phyloP scores from a whole-genome alignment of 345 rosid genomes.

The Arabis alpina region DNA sequence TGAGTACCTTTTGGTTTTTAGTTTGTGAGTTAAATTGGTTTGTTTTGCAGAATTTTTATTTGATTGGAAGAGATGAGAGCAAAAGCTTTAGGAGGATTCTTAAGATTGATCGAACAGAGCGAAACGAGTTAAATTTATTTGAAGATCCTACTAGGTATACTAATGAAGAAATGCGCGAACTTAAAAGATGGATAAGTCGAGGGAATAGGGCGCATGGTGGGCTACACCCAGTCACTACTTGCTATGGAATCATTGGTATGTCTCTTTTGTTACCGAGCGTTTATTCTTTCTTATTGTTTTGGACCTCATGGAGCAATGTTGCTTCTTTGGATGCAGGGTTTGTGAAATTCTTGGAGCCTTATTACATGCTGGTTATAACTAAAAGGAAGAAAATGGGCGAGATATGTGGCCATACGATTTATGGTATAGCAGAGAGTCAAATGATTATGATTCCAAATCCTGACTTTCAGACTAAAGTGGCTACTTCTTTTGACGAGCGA shows the following conservation, averaged over 20 bases:
- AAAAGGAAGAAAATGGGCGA: slow-evolving; percentile 79
- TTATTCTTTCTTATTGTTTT: no score
- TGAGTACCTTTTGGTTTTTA: not conserved
- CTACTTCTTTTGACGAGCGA: slow-evolving; percentile 70
- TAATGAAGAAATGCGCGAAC: slow-evolving; percentile 57
- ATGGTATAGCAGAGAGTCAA: slow-evolving; percentile 64
- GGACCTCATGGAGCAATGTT: not conserved
- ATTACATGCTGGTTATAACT: slow-evolving; percentile 84
- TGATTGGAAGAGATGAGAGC: slow-evolving; percentile 80
- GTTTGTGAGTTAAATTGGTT: not conserved
- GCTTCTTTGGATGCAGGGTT: slow-evolving; percentile 60
- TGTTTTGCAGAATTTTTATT: slow-evolving; percentile 68
- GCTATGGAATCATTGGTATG: slow-evolving; percentile 87
- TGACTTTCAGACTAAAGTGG: slow-evolving; percentile 58
- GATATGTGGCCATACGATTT: slow-evolving; percentile 74
- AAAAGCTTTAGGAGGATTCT: slow-evolving; percentile 66
- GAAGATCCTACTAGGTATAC: slow-evolving; percentile 71
- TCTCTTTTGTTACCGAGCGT: not conserved
- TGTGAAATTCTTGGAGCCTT: slow-evolving; percentile 83
- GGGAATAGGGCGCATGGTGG: slow-evolving; percentile 73
- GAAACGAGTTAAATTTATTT: slow-evolving; percentile 56
- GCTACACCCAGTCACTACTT: slow-evolving; percentile 61
- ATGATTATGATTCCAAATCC: slow-evolving; percentile 71
- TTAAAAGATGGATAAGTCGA: slow-evolving; percentile 59
- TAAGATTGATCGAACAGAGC: slow-evolving; percentile 72